phyloP scores from a whole-genome alignment of 345 rosid species.

The Euphorbia lathyris region DNA sequence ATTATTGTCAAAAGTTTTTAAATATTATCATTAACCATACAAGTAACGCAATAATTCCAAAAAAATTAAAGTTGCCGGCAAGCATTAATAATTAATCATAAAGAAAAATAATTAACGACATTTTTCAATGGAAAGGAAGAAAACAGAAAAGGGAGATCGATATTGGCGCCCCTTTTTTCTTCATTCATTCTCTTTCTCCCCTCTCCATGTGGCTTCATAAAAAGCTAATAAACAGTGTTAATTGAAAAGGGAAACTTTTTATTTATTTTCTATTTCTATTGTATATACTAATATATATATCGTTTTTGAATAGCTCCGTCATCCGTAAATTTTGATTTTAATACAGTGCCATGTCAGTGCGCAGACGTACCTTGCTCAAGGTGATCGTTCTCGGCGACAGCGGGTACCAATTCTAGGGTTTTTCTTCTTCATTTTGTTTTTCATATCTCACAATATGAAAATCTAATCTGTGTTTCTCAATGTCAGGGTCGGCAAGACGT shows the following conservation, averaged over 20 bases:
- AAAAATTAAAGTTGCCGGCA: background rate
- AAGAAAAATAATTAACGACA: background rate
- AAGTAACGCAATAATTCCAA: no score
- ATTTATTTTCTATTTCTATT: background rate
- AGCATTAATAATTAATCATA: no score
- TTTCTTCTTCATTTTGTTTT: background rate
- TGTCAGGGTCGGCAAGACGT: slow-evolving; percentile 97
- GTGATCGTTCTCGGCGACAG: slow-evolving; percentile 99
- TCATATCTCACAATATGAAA: background rate
- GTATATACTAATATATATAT: no score
- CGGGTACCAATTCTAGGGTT: slow-evolving; percentile 53
- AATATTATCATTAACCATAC: no score
- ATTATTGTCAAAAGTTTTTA: no score
- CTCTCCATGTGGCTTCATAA: background rate
- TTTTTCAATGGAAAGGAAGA: background rate
- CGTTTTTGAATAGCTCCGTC: background rate
- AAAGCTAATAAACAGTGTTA: background rate
- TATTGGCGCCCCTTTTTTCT: slow-evolving; percentile 52
- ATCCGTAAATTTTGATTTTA: background rate
- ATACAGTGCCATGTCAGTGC: slow-evolving; percentile 53
- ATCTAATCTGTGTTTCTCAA: slow-evolving; percentile 16
- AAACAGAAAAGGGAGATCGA: slow-evolving; percentile 21
- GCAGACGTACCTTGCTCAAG: slow-evolving; percentile 94
- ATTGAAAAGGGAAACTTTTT: background rate
- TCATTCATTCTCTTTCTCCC: background rate